Base-by-base conservation (phyloP, 2,329 filamentous ascomycete genomes). In the Fusarium paranaense region DNA sequence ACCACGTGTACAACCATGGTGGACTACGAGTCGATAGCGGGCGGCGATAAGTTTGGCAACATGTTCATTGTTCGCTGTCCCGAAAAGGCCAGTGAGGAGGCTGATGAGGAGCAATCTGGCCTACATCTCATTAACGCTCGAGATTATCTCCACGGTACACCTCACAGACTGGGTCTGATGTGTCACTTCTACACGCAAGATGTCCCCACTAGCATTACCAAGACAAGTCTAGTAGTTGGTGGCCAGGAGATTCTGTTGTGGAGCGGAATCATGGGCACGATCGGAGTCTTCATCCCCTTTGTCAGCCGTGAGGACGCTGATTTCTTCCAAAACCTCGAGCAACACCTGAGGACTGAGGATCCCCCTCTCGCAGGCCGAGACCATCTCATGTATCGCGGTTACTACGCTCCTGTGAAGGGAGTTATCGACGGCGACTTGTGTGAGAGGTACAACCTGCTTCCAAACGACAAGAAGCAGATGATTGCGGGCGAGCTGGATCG, bases 31-130 rank as follows among this genome's bases (percentile, higher is more conserved):
- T 97, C 97, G 1, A 91, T 94, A 27, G 95, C 95, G 4, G 97
- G 96, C 38, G 96, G 96, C 38, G 97, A 99, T 85, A 98, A 98
- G 81, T 99, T 99, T 75, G 97, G 97, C 70, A 99, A 99, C 78
- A 84, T 99, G 18, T 99, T 95, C 92, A 90, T 99, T 52, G 88
- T 99, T 33, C 93, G 97, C 57, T 97, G 94, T 78, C 95, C 96
- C 0, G 87, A 92, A 69, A 97, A 97, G 81, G 92, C 93, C 9
- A 97, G 94, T 40, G 92, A 95, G 74, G 94, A 97, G 81, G 93
- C 95, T 0, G 97, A 99, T 78, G 97, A 98, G 82, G 94, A 97
- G 70, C 94, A 94, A 56, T 94, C 94, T 4, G 96, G 95, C 16
- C 91, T 95, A 4, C 95, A 98, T 83, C 90, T 99, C n/a, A 88